These are phyloP conservation scores for Tylopilus balloui DNA, from an alignment of 768 basidiomycete genomes.

Conservation along the genomic window DNA sequence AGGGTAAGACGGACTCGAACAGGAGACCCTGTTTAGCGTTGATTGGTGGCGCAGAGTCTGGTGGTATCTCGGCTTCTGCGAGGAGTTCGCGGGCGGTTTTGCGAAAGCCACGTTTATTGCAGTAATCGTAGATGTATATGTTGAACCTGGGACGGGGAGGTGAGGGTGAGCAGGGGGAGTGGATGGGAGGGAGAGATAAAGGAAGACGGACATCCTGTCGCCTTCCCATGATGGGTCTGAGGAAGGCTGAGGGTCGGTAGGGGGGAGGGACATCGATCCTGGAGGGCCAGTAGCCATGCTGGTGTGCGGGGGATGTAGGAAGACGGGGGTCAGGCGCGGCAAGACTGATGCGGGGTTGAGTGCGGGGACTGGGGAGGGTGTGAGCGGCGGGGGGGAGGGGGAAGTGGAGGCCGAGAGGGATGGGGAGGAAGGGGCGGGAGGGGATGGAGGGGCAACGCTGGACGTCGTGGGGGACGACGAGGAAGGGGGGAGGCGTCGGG, in stretches of 20 bases:
- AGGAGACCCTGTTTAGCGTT: slow-evolving; percentile 79
- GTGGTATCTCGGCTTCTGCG: slow-evolving; percentile 59
- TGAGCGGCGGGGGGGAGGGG: not conserved
- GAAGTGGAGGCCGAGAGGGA: not conserved
- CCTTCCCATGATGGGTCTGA: slow-evolving; percentile 68
- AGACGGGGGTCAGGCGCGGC: not conserved
- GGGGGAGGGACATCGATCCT: slow-evolving; percentile 23
- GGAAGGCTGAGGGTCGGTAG: slow-evolving; percentile 13
- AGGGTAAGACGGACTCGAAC: slow-evolving; percentile 57
- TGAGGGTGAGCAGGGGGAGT: not conserved
- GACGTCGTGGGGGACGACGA: not conserved
- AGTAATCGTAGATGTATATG: slow-evolving; percentile 86
- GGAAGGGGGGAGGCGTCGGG: not conserved
- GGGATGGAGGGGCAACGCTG: not conserved
- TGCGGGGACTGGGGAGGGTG: not conserved
- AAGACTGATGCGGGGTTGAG: not conserved
- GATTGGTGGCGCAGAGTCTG: slow-evolving; percentile 68
- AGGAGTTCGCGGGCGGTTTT: slow-evolving; percentile 69
- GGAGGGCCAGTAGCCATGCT: slow-evolving; percentile 23
- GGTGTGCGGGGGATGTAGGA: not conserved
- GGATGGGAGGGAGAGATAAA: slow-evolving; percentile 3
- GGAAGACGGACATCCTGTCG: slow-evolving; percentile 65
- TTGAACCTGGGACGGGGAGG: slow-evolving; percentile 60
- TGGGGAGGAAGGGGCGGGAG: not conserved
- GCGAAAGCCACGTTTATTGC: slow-evolving; percentile 69